A percentile compares a stretch with the other conserved stretches of the same genome.
Evolutionary conservation across 2,329 filamentous ascomycete genomes (phyloP).

Genomic region (Fonsecaea pugnacius): DNA sequence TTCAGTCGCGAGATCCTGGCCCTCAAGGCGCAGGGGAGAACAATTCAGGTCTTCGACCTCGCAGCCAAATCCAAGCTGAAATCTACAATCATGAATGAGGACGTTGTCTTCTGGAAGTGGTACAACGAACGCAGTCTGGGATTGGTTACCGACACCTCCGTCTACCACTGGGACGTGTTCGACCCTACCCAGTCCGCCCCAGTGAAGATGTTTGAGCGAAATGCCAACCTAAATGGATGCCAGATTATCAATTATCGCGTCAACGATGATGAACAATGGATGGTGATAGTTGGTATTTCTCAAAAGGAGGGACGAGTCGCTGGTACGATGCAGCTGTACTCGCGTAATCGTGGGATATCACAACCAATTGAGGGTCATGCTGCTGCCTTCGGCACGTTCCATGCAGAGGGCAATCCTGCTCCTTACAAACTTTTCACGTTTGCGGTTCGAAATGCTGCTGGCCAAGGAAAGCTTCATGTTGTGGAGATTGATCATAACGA

Average conservation of each 20-base stretch:
- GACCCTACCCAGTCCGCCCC: constrained; percentile 78
- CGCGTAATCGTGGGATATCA: constrained; percentile 92
- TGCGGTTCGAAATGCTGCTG: constrained; percentile 83
- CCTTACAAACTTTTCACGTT: constrained; percentile 98
- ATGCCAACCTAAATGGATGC: constrained; percentile 83
- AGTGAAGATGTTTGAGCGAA: constrained; percentile 92
- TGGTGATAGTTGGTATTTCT: constrained; percentile 95
- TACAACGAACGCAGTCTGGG: constrained; percentile 87
- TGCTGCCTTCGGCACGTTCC: constrained; percentile 86
- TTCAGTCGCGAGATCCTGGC: constrained; percentile 96
- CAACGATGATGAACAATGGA: constrained; percentile 96
- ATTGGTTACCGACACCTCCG: constrained; percentile 84
- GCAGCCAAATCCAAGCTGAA: constrained; percentile 93
- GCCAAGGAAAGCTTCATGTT: constrained; percentile 87
- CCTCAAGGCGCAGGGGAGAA: constrained; percentile 89
- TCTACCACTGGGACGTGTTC: constrained; percentile 98
- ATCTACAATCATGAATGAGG: constrained; percentile 93
- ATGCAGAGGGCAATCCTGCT: constrained; percentile 83
- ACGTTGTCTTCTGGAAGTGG: constrained; percentile 99
- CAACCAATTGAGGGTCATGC: constrained; percentile 98
- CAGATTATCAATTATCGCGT: constrained; percentile 99
- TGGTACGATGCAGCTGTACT: constrained; percentile 96
- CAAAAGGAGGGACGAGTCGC: constrained; percentile 91
- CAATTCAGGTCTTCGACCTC: constrained; percentile 96
- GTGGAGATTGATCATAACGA: constrained; percentile 95